Evolutionary conservation across 2,329 filamentous ascomycete genomes (phyloP).

Genomic region (Daldinia sp.): DNA sequence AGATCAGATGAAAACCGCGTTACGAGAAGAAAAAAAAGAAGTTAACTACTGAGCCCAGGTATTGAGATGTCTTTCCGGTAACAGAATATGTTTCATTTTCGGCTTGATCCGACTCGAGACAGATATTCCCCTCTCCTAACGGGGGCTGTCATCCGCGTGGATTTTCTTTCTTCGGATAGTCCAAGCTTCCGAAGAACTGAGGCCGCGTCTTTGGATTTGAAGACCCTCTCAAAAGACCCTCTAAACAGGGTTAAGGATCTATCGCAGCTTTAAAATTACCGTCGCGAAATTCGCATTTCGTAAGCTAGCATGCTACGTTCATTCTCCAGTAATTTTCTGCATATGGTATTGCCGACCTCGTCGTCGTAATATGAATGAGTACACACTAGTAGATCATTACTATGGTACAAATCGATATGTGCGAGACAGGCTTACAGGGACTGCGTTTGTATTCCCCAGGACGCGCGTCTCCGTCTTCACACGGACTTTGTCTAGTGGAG

Average conservation of each 20-base stretch:
- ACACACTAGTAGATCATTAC: conserved; percentile 9
- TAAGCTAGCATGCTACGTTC: background rate
- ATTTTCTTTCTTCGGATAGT: conserved; percentile 22
- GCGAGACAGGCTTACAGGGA: conserved; percentile 30
- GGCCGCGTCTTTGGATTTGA: background rate
- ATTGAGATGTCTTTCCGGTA: background rate
- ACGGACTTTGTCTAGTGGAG: conserved; percentile 41
- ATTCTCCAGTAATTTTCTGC: background rate
- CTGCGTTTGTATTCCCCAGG: conserved; percentile 39
- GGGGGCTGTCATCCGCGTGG: conserved; percentile 20
- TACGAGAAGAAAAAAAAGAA: conserved; percentile 6
- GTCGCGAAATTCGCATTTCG: conserved; percentile 11
- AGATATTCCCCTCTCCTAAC: conserved; percentile 11
- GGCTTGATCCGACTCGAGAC: conserved; percentile 41
- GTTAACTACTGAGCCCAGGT: background rate
- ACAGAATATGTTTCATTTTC: conserved; percentile 30
- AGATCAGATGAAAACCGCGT: conserved; percentile 22
- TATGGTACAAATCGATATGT: conserved; percentile 18
- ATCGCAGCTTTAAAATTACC: conserved; percentile 6
- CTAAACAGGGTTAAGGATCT: conserved; percentile 1
- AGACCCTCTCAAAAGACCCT: background rate
- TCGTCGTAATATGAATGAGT: conserved; percentile 11
- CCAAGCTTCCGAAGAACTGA: conserved; percentile 28
- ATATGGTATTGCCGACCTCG: conserved; percentile 1
- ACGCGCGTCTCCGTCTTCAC: conserved; percentile 45